phyloP scores from a whole-genome alignment of 345 rosid species.

The Capsella bursapastoris region DNA sequence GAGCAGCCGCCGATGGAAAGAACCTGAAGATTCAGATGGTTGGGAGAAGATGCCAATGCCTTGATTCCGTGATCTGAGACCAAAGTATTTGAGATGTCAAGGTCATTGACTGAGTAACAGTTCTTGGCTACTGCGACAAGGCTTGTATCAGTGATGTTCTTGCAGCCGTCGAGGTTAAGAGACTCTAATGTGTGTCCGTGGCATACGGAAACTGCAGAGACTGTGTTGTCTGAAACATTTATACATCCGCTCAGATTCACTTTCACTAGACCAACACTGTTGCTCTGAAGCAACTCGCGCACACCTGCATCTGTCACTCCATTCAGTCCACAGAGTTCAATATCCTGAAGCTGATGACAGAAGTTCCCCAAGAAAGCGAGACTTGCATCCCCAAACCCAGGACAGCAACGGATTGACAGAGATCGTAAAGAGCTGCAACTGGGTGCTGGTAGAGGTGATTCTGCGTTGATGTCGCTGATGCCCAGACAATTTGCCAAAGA shows the following conservation, averaged over 20 bases:
- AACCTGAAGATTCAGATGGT: conserved; percentile 73
- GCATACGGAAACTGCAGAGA: conserved; percentile 55
- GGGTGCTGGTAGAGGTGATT: conserved; percentile 44
- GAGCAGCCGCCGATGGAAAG: conserved; percentile 82
- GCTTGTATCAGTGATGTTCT: conserved; percentile 68
- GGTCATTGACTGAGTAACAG: conserved; percentile 73
- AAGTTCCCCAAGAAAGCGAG: conserved; percentile 69
- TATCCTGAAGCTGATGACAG: conserved; percentile 72
- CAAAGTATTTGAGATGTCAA: conserved; percentile 70
- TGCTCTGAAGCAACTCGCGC: conserved; percentile 62
- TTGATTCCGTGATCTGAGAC: conserved; percentile 72
- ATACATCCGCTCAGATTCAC: conserved; percentile 73
- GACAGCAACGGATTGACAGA: conserved; percentile 68
- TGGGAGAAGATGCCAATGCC: conserved; percentile 57
- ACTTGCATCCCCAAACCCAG: conserved; percentile 79
- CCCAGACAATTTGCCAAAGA: conserved; percentile 76
- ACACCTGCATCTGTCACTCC: conserved; percentile 77
- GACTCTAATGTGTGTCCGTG: conserved; percentile 85
- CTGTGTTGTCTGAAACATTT: conserved; percentile 66
- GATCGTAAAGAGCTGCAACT: conserved; percentile 66
- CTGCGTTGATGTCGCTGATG: conserved; percentile 58
- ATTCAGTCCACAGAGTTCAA: conserved; percentile 69
- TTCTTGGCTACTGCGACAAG: conserved; percentile 67
- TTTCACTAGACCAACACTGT: conserved; percentile 70
- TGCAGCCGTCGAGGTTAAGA: conserved; percentile 81